Conservation (phyloP, 192 early-diverging fungal genomes). For the Neocallimastix lanati region DNA sequence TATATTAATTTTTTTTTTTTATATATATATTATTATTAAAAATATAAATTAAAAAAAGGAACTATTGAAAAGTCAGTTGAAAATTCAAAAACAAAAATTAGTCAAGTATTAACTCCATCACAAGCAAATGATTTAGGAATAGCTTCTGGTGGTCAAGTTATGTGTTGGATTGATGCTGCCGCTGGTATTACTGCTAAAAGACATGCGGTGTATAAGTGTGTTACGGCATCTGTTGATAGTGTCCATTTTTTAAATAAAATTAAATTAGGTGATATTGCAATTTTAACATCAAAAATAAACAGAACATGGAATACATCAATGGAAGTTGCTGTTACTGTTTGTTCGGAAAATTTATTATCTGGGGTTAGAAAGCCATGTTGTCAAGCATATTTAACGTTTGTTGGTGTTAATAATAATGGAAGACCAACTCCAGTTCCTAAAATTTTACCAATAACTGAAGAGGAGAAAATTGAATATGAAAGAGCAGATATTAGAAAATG, state of each 20-base stretch:
- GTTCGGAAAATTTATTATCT: constrained; percentile 38
- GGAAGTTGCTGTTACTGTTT: constrained; percentile 50
- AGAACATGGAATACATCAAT: constrained; percentile 50
- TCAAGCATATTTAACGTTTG: constrained; percentile 53
- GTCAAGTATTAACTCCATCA: not conserved
- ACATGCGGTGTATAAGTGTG: constrained; percentile 31
- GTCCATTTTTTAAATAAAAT: constrained; percentile 50
- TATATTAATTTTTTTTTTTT: too few species aligned
- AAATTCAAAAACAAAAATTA: not conserved
- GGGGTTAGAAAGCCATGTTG: constrained; percentile 30
- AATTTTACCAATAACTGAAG: constrained; percentile 20
- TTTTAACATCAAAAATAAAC: constrained; percentile 43
- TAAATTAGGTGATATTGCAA: constrained; percentile 35
- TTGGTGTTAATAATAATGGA: constrained; percentile 15
- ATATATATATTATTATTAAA: too few species aligned
- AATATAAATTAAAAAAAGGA: too few species aligned
- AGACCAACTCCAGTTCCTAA: constrained; percentile 23
- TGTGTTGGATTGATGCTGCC: constrained; percentile 47
- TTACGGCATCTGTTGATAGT: constrained; percentile 45
- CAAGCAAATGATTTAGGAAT: constrained; percentile 11
- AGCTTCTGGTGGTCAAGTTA: constrained; percentile 28
- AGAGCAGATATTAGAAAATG: constrained; percentile 32
- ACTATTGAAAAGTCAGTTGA: not conserved
- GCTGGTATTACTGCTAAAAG: constrained; percentile 46
- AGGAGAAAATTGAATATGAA: constrained; percentile 30